Base-by-base conservation (phyloP, 306 rosid species). In the Inga laurina region DNA sequence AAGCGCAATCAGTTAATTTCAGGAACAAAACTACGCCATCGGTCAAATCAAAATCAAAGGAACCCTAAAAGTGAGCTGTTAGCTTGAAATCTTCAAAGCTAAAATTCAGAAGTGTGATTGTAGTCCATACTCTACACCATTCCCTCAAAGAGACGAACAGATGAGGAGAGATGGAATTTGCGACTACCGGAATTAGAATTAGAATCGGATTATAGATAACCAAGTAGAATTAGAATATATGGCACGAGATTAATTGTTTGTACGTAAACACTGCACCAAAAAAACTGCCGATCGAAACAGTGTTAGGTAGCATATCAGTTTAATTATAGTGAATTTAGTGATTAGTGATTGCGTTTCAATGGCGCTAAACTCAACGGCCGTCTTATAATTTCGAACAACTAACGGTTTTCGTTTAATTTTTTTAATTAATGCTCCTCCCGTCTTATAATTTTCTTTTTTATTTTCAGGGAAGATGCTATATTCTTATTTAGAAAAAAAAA, bases 101-200 rank as follows among this genome's bases (percentile, higher is more conserved):
- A 51, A 66, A 82, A 85, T 30, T 82, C 35, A 52, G 80, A 86
- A 65, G 65, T 65, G 78, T 27, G 73, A 66, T 27, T 0, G 24
- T 51, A 72, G 76, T 44, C 44, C 59, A 66, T 83, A 77, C 54
- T 71, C 79, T 81, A 57, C 78, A 77, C 62, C 79, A 84, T 81
- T 81, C n/a, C 87, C 86, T 86, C 81, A 64, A 52, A 44, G 68
- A 81, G 86, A 49, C 49, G 77, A 62, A 79, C 46, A 82, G 77
- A 73, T 52, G 68, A 79, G 57, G 67, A 81, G 76, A 79, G 32
- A 59, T 61, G 72, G 84, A 32, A 82, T 3, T 78, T 72, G 18
- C 77, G 76, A 72, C 61, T 51, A 13, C 19, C 8, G 18, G 79
- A 78, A 65, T 22, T 67, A 45, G 15, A 72, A 72, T 74, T 59